phyloP scores from a whole-genome alignment of 2,329 filamentous ascomycete species.

The Penicillium sp. region DNA sequence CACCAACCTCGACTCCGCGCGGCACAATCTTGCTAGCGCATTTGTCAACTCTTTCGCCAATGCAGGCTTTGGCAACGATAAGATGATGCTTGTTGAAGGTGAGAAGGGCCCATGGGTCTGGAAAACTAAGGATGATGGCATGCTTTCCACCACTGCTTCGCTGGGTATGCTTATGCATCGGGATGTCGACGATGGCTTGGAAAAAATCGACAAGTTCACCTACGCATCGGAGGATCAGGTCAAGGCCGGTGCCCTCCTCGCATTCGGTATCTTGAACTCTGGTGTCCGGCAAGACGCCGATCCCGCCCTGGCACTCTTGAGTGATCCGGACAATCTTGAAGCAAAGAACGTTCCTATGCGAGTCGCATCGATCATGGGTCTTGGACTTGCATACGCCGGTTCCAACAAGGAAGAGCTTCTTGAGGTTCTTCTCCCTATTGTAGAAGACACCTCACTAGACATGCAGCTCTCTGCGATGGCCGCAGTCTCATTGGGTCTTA shows the following conservation, averaged over 20 bases:
- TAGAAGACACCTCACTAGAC: slow-evolving; percentile 73
- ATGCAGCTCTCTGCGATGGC: slow-evolving; percentile 98
- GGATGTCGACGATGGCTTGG: slow-evolving; percentile 86
- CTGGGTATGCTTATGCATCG: slow-evolving; percentile 85
- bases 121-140: slow-evolving; percentile 98
- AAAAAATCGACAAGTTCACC: slow-evolving; percentile 92
- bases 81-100: slow-evolving; percentile 90
- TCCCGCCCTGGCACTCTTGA: slow-evolving; percentile 78
- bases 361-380: slow-evolving; percentile 87
- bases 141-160: slow-evolving; percentile 93
- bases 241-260: slow-evolving; percentile 83
- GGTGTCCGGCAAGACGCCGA: slow-evolving; percentile 86
- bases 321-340: slow-evolving; percentile 71
- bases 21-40: slow-evolving; percentile 89
- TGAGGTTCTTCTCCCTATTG: slow-evolving; percentile 77
- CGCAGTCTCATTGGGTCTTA: slow-evolving; percentile 78
- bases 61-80: slow-evolving; percentile 89
- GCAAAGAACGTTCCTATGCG: slow-evolving; percentile 71
- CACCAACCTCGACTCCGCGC: slow-evolving; percentile 90
- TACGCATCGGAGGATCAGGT: slow-evolving; percentile 78
- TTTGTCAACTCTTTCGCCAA: slow-evolving; percentile 98
- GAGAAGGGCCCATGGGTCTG: slow-evolving; percentile 93
- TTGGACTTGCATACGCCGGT: slow-evolving; percentile 89
- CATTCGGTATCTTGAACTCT: slow-evolving; percentile 92
- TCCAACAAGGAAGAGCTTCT: slow-evolving; percentile 88